Evolutionary conservation across 495 filamentous ascomycete species (phyloP), one percentile per base, ranked within the genome.

Genomic region (Penicillium paradoxum): DNA sequence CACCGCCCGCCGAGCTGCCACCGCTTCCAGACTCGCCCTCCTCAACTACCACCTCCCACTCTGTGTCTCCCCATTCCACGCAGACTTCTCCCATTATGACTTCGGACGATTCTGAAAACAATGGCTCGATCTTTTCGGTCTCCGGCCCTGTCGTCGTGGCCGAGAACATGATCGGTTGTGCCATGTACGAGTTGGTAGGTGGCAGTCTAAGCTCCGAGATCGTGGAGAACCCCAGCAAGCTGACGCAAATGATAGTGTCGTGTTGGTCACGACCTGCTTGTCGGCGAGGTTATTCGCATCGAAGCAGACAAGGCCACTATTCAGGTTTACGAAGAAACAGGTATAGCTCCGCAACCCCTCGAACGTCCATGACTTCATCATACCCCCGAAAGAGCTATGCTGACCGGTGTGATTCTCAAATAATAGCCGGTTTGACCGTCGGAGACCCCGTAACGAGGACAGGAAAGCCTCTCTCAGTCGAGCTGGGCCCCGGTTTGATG

Each of bases 241-340:
- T 53, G 24, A 57, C 27, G n/a, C 49, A 22, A 40, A 9, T 52
- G 15, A 50, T 65, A 87, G 87, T 86, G 91, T 62, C 83, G 79
- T 68, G 91, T 99, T 53, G 91, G 93, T 56, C 83, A 95, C 64
- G 90, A 95, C 67, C 73, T 82, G 49, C 80, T 99, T 34, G 88
- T 95, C 43, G 93, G 93, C 59, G 93, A 99, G 73, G 92, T 99
- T 71, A 99, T 99, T 81, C 85, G 95, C 63, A 92, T 99, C 66
- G 91, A 89, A 57, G 87, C 79, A 59, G 95, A 97, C 68, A 95
- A 91, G 73, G 90, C 89, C 54, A 97, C 91, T 6, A 92, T 98
- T 55, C 95, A 98, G 75, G 93, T 98, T 53, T 98, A 98, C 74
- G 93, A 98, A 64, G 93, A 98, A 74, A 98, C 93, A 62, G 90